Percentiles rank a stretch among this genome's conserved stretches.
Conservation (phyloP, 2,329 filamentous ascomycete species). For the Alternaria sp. region DNA sequence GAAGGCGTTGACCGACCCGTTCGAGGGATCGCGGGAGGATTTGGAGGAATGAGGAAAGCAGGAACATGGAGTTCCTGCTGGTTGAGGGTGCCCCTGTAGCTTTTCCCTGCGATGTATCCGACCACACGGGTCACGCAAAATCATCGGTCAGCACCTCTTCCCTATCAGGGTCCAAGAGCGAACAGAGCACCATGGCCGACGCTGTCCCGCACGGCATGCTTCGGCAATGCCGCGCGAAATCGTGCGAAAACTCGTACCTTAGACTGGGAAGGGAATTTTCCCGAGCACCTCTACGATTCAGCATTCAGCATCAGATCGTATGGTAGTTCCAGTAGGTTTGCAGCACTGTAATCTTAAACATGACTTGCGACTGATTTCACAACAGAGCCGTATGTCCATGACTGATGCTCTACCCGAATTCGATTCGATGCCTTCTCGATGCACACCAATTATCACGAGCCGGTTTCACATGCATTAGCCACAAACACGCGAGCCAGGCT, state of each 20-base stretch:
- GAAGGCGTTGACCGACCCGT: constrained; percentile 1
- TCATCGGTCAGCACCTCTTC: not conserved
- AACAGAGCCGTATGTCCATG: not conserved
- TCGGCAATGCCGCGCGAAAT: constrained; percentile 7
- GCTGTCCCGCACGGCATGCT: constrained; percentile 6
- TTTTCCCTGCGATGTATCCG: constrained; percentile 5
- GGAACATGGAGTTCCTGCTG: constrained; percentile 13
- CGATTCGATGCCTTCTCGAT: constrained; percentile 4
- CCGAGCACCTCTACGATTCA: constrained; percentile 1
- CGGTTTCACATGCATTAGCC: constrained; percentile 12
- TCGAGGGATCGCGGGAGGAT: constrained; percentile 16
- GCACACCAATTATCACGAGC: constrained; percentile 3
- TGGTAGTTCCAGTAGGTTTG: not conserved
- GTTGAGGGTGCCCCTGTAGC: constrained; percentile 7
- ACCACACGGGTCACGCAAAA: constrained; percentile 6
- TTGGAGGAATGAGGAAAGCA: constrained; percentile 11
- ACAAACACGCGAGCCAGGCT: constrained; percentile 17
- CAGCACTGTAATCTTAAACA: constrained; percentile 1
- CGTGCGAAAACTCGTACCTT: not conserved
- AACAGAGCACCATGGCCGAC: not conserved
- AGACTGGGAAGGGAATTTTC: not conserved
- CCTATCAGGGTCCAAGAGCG: constrained; percentile 2
- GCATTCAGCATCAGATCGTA: not conserved
- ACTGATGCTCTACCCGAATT: not conserved
- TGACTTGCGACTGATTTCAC: not conserved